A percentile compares a stretch with the other conserved stretches of the same genome.
phyloP scores from a whole-genome alignment of 306 rosid species.

The Lathyrus tuberosus region DNA sequence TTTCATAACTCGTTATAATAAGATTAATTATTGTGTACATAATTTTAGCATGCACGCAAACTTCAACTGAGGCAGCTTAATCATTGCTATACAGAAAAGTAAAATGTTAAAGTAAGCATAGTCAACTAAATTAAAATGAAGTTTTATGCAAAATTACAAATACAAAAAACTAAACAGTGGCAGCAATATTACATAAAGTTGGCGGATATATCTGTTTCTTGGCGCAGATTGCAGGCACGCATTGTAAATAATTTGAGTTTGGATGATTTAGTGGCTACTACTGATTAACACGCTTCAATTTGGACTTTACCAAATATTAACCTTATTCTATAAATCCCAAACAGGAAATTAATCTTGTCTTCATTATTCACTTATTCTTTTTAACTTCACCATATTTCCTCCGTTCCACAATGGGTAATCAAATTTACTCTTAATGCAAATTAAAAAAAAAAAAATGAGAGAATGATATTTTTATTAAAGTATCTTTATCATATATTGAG shows the following conservation, averaged over 20 bases:
- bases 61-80: background rate
- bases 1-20: background rate
- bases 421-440: no score
- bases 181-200: slow-evolving; percentile 25
- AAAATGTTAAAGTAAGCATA: slow-evolving; percentile 36
- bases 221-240: slow-evolving; percentile 43
- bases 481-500: no score
- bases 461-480: no score
- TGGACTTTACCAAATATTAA: slow-evolving; percentile 47
- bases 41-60: background rate
- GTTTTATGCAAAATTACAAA: slow-evolving; percentile 42
- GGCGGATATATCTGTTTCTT: slow-evolving; percentile 39
- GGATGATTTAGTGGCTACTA: slow-evolving; percentile 50
- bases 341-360: slow-evolving; percentile 35
- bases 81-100: slow-evolving; percentile 30
- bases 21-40: no score
- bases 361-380: background rate
- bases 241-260: slow-evolving; percentile 39
- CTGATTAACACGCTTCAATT: slow-evolving; percentile 39
- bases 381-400: background rate
- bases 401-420: no score
- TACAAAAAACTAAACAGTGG: slow-evolving; percentile 10
- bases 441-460: no score
- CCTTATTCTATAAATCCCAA: slow-evolving; percentile 16
- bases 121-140: slow-evolving; percentile 37